These are phyloP conservation scores for Serendipita sp. DNA, from an alignment of 1,284 basidiomycete species.

Conservation along the genomic window DNA sequence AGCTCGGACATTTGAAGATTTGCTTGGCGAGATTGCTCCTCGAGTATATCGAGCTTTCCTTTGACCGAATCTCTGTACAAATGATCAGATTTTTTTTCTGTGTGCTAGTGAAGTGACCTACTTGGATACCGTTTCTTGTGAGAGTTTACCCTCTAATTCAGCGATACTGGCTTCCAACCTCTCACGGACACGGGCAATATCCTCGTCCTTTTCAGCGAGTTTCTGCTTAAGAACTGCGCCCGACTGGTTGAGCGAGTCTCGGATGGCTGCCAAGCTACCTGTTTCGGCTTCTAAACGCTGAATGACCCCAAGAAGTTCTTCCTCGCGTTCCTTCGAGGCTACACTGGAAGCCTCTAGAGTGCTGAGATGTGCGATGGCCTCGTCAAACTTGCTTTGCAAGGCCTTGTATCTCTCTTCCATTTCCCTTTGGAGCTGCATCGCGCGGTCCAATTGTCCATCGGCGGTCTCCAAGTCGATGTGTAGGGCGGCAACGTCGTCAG, in stretches of 20 bases:
- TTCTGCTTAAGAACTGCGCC: constrained; percentile 63
- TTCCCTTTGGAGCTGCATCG: constrained; percentile 60
- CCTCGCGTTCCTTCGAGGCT: constrained; percentile 49
- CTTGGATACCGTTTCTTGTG: constrained; percentile 52
- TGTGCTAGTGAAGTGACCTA: constrained; percentile 24
- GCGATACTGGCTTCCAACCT: constrained; percentile 51
- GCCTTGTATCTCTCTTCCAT: constrained; percentile 64
- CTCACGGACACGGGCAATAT: constrained; percentile 61
- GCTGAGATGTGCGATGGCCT: constrained; percentile 72
- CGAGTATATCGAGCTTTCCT: constrained; percentile 44
- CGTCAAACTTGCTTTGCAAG: constrained; percentile 59
- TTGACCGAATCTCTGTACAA: constrained; percentile 45
- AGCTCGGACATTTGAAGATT: constrained; percentile 71
- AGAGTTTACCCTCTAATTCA: constrained; percentile 64
- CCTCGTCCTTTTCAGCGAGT: constrained; percentile 66
- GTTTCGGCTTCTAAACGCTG: constrained; percentile 48
- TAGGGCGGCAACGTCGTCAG: constrained; percentile 70
- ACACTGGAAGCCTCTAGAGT: constrained; percentile 65
- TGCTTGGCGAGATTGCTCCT: constrained; percentile 54
- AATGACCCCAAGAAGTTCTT: constrained; percentile 39
- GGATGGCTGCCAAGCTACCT: constrained; percentile 37
- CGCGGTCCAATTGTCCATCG: constrained; percentile 75
- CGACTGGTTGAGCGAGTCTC: constrained; percentile 46
- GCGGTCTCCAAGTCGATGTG: constrained; percentile 75
- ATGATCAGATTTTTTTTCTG: constrained; percentile 10